These are phyloP conservation scores for bread wheat (Triticum aestivum) DNA, from an alignment of 176 grass and related monocot genomes.

Conservation along the genomic window DNA sequence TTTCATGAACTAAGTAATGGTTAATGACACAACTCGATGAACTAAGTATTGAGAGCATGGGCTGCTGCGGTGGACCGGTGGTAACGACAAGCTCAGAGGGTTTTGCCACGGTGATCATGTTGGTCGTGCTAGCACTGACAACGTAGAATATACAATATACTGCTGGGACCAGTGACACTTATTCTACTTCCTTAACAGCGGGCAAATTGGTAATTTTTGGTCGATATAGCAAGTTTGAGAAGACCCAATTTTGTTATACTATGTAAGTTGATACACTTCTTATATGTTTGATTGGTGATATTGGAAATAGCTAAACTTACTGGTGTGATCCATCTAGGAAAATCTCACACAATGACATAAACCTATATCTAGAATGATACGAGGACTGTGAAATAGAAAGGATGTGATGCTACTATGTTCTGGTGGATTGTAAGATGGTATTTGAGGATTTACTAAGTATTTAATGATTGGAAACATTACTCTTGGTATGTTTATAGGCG, in stretches of 20 bases:
- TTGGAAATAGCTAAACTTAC: not conserved
- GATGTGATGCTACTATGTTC: not conserved
- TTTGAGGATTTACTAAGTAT: slow-evolving; percentile 2
- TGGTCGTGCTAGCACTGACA: not conserved
- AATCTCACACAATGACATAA: not conserved
- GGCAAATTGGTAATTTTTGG: not conserved
- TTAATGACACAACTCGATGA: no score
- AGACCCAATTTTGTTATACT: not conserved
- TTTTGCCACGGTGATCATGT: not conserved
- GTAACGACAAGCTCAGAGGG: no score
- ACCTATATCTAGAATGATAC: not conserved
- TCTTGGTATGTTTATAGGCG: not conserved
- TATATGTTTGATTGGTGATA: not conserved
- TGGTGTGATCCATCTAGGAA: not conserved
- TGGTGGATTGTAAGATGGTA: not conserved
- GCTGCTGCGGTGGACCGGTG: no score
- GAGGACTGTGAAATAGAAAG: not conserved
- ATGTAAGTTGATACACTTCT: not conserved
- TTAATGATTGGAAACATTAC: slow-evolving; percentile 26
- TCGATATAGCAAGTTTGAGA: not conserved
- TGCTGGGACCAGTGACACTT: not conserved
- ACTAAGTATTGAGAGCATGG: no score
- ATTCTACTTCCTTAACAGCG: not conserved
- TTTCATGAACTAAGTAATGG: no score
- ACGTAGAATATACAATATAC: not conserved